Evolutionary conservation across 805 yeast genomes (phyloP), one percentile per base, ranked within the genome.

Genomic region (Priceomyces fermenticarens): DNA sequence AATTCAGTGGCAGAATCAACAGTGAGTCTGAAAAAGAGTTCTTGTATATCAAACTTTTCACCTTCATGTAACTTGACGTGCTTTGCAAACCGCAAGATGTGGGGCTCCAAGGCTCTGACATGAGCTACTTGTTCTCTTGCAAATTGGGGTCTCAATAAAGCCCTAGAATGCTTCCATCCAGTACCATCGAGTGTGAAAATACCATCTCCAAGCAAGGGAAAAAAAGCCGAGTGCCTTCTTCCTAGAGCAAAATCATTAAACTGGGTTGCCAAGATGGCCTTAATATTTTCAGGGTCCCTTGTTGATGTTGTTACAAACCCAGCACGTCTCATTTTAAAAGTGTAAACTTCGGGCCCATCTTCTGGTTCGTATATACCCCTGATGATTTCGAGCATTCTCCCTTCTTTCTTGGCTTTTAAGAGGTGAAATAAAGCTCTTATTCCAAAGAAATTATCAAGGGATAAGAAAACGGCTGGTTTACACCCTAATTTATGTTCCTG

Each of bases 1-100:
- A 67, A 67, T 49, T 68, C 72, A 17, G 70, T 58, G 5, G 73
- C 62, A 25, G 70, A 60, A 46, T 68, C 73, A 41, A 67, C 55
- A 10, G 73, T 67, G 14, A 65, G 57, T 35, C 51, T 53, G 47
- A 57, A 61, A 46, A 65, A 61, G 27, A 54, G 55, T n/a, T 58
- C 60, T 43, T 64, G 70, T 30, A 63, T 38, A 45, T 65, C 67
- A 46, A 64, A 53, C 9, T 52, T 43, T 20, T 45, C 28, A 11
- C 67, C 67, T 12, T 53, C 40, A 12, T 45, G 35, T 16, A 42
- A 46, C 15, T 36, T 40, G 30, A 61, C 48, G 34, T 59, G 64
- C 40, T 55, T 51, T 17, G 54, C 58, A 29, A 64, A 51, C 11
- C 40, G 38, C 41, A 54, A 58, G 16, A 63, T 38, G 41, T 60